A percentile compares a stretch with the other conserved stretches of the same genome.
phyloP scores from a whole-genome alignment of 139 green algal species.

The Closterium sp. region DNA sequence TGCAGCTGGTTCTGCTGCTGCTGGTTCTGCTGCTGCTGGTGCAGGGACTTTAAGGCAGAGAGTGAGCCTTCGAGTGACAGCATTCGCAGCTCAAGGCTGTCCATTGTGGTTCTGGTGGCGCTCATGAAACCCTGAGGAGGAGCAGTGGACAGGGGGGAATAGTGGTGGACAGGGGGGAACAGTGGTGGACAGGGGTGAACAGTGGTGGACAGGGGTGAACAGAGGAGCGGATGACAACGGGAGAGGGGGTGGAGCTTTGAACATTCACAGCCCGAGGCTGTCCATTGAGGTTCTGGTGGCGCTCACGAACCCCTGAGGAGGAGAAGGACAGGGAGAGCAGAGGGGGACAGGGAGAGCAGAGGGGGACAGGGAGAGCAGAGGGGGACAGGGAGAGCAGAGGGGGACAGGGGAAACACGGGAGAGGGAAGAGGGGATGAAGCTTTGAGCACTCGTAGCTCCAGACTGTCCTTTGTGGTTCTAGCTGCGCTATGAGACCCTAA shows the following conservation, averaged over 20 bases:
- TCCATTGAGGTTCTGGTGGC: no score
- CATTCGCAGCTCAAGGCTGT: neutral
- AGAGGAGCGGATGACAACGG: no score
- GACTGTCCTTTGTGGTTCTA: neutral
- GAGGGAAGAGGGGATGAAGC: neutral
- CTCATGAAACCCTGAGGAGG: neutral
- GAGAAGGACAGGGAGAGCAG: neutral
- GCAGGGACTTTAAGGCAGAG: neutral
- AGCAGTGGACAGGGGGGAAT: no score
- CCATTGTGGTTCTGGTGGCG: neutral
- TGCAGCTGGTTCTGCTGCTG: neutral
- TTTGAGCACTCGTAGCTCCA: neutral
- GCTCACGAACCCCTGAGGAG: neutral
- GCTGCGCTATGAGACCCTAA: neutral
- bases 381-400: neutral
- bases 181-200: no score
- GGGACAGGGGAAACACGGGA: no score
- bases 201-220: no score
- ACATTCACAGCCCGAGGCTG: no score
- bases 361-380: no score
- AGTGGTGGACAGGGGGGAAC: no score
- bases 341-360: neutral
- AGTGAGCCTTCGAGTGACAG: neutral
- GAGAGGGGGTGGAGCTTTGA: no score
- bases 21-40: neutral